Base-by-base conservation (phyloP, 2,329 filamentous ascomycete species). In the Scedosporium apiospermum region DNA sequence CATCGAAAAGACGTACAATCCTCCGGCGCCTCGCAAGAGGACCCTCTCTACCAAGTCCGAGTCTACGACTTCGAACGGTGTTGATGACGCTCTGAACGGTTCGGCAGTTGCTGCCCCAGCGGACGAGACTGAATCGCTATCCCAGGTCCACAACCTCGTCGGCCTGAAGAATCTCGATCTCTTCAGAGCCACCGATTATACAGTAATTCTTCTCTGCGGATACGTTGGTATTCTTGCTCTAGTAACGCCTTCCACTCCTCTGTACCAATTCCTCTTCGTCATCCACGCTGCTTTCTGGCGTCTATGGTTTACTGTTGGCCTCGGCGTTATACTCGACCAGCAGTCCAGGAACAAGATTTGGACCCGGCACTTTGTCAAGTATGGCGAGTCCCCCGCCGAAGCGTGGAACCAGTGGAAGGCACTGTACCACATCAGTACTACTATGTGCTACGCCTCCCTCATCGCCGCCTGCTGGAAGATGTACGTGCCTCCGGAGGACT, bases 361-460 rank as follows among this genome's bases (percentile, higher is more conserved):
- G 91, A 98, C 93, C 16, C 87, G 95, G 27, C 95, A 99, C 77
- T 99, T 98, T 72, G 84, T 99, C 76, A 99, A 99, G 74, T 97
- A 89, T 70, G 95, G 95, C 65, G 95, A 98, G 73, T 92, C 84
- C 65, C 88, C 88, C 3, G 88, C 89, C 65, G 95, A 98, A 75
- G 93, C 93, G 3, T 99, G 95, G 95, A 87, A 89, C 63, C 93
- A 99, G 73, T 99, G 95, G 95, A 98, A 97, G 76, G 91, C 89
- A 38, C 86, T 96, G 70, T 97, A 97, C 70, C 91, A 99, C 72
- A 81, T 98, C 67, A 96, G 91, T 75, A 93, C 93, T 83, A 86
- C 87, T 63, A 87, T 97, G 84, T 93, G 90, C 75, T 93, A 96
- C 70, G 82, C 88, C 21, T 93, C 90, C 63, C 96, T 97, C 73